Conservation (phyloP, 164 flowering plant species). For the Amborella trichopoda region DNA sequence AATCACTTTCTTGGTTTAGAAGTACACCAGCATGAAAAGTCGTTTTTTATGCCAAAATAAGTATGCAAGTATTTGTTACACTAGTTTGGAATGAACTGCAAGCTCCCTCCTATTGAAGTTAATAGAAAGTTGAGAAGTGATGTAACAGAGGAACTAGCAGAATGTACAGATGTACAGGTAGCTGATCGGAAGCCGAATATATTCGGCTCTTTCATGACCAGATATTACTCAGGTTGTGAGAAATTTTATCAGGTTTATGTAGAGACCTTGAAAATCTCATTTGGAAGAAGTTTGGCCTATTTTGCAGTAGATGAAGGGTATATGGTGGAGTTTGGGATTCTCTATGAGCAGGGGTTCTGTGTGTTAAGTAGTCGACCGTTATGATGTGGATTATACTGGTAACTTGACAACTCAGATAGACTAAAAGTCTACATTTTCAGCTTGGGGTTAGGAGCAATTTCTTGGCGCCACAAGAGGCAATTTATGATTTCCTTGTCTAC, state of each 20-base stretch:
- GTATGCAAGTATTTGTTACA: not conserved
- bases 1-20: constrained; percentile 2
- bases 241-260: not conserved
- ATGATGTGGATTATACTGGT: constrained; percentile 7
- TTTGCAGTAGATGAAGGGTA: not conserved
- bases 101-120: not conserved
- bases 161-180: constrained; percentile 4
- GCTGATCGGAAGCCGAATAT: constrained; percentile 12
- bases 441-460: constrained; percentile 2
- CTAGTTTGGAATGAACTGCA: not conserved
- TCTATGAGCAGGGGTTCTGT: not conserved
- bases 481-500: not conserved
- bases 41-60: constrained; percentile 1
- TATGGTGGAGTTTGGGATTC: not conserved
- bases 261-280: constrained; percentile 3
- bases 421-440: constrained; percentile 5
- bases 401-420: constrained; percentile 2
- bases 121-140: constrained; percentile 1
- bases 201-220: constrained; percentile 3
- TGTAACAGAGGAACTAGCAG: not conserved
- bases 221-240: constrained; percentile 3
- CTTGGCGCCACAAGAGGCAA: constrained; percentile 12
- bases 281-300: not conserved
- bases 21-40: not conserved
- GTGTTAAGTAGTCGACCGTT: constrained; percentile 2